phyloP scores from a whole-genome alignment of 2,329 filamentous ascomycete genomes.

The Ophiostoma fasciatum region DNA sequence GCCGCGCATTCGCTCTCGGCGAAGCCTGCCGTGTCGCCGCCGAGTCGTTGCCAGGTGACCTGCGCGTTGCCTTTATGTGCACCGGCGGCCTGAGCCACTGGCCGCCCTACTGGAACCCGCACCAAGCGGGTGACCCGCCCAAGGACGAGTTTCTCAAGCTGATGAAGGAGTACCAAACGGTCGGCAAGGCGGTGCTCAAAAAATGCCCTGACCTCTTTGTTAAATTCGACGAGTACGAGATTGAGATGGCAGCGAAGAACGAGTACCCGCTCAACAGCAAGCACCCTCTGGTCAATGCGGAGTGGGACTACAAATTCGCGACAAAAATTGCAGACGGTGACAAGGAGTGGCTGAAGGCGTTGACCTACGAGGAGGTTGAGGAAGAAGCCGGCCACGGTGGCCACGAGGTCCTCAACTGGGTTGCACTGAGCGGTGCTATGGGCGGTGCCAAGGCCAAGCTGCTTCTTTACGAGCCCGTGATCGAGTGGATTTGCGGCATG shows the following conservation, averaged over 20 bases:
- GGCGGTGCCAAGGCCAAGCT: constrained; percentile 9
- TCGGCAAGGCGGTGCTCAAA: constrained; percentile 9
- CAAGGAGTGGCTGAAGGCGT: constrained; percentile 4
- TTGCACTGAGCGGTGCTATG: constrained; percentile 9
- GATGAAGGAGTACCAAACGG: constrained; percentile 13
- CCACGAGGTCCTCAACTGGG: constrained; percentile 12
- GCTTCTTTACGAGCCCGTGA: constrained; percentile 10
- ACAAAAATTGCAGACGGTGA: constrained; percentile 6
- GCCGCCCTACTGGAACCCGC: constrained; percentile 11
- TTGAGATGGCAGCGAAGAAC: constrained; percentile 11
- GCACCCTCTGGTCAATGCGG: constrained; percentile 11
- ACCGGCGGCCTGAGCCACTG: constrained; percentile 10
- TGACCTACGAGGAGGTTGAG: constrained; percentile 11
- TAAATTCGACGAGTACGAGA: constrained; percentile 10
- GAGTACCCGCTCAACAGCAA: constrained; percentile 11
- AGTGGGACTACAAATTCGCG: constrained; percentile 9
- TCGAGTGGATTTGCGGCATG: constrained; percentile 12
- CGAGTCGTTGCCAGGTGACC: constrained; percentile 8
- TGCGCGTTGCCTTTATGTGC: constrained; percentile 9
- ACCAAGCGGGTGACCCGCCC: constrained; percentile 10
- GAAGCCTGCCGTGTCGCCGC: constrained; percentile 16
- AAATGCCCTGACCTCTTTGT: constrained; percentile 9
- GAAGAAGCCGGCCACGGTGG: constrained; percentile 10
- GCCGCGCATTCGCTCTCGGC: constrained; percentile 16
- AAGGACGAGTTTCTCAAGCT: constrained; percentile 11